These are phyloP conservation scores for Phylloporus rhodoxanthus DNA, from an alignment of 768 basidiomycete species.

Conservation along the genomic window DNA sequence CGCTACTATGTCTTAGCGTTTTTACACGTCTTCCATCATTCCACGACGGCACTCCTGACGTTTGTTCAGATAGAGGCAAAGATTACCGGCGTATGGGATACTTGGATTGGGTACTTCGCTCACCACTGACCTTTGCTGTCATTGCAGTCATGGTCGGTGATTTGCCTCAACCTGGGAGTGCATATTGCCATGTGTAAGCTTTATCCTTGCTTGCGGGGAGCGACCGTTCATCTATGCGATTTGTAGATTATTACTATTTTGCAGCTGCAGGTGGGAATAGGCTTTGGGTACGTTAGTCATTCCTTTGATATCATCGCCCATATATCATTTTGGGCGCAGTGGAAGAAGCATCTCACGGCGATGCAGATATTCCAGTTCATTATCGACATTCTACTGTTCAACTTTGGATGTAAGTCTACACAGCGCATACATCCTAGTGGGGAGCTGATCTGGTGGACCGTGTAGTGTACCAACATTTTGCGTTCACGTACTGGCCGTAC, in stretches of 20 bases:
- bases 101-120: background rate
- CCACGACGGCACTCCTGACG: conserved; percentile 88
- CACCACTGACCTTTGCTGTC: conserved; percentile 2
- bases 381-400: conserved; percentile 16
- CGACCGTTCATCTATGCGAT: background rate
- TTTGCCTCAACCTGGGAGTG: conserved; percentile 78
- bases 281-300: conserved; percentile 15
- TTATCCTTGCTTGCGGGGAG: background rate
- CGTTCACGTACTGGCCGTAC: conserved; percentile 21
- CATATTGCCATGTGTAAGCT: conserved; percentile 94
- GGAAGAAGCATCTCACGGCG: conserved; percentile 24
- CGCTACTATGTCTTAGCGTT: conserved; percentile 60
- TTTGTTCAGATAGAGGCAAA: conserved; percentile 86
- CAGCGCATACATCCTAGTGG: too few relatives aligned
- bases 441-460: background rate
- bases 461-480: conserved; percentile 24
- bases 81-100: conserved; percentile 65
- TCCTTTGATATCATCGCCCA: background rate
- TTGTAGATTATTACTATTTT: conserved; percentile 92
- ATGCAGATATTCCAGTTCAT: conserved; percentile 27
- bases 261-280: conserved; percentile 69
- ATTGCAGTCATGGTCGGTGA: conserved; percentile 82
- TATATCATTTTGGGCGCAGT: conserved; percentile 9
- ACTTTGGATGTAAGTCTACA: conserved; percentile 20
- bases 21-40: conserved; percentile 96